Evolutionary conservation across 768 basidiomycete species (phyloP).

Genomic region (Cyclocybe cylindracea): DNA sequence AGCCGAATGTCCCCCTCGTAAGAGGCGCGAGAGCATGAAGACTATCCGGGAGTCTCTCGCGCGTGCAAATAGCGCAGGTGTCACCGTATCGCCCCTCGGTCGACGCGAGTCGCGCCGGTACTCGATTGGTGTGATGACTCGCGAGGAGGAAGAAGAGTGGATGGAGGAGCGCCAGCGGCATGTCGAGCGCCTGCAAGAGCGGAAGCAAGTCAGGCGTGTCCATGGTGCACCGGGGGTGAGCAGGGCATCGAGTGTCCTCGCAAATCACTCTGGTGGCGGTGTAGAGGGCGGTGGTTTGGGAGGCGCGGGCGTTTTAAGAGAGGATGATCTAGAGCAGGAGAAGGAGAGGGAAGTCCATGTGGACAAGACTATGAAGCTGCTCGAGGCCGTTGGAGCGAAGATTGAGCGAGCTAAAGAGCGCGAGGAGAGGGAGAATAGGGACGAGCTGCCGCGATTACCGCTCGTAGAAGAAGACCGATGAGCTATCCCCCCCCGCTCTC

Average conservation of each 20-base stretch:
- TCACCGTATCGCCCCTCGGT: neutral
- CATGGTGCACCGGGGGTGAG: neutral
- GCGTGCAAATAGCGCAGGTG: neutral
- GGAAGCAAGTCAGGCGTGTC: constrained; percentile 27
- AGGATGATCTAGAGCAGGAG: constrained; percentile 3
- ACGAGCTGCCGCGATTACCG: neutral
- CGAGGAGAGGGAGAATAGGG: too few relatives aligned
- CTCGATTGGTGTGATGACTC: constrained; percentile 11
- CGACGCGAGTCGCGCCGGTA: neutral
- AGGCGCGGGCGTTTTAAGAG: neutral
- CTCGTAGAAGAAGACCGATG: neutral
- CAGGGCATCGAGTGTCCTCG: neutral
- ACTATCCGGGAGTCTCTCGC: neutral
- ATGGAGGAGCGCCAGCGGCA: constrained; percentile 30
- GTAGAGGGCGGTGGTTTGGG: too few relatives aligned
- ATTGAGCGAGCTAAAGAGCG: too few relatives aligned
- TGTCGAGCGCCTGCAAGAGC: constrained; percentile 27
- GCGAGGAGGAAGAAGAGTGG: constrained; percentile 30
- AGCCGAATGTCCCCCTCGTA: too few relatives aligned
- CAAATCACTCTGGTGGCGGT: neutral
- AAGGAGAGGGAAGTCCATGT: neutral
- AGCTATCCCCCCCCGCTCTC: neutral
- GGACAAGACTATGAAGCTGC: neutral
- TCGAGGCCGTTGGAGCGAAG: too few relatives aligned
- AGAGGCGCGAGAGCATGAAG: neutral